phyloP scores from a whole-genome alignment of 352 stramenopile genomes.

The Pythium volutum region DNA sequence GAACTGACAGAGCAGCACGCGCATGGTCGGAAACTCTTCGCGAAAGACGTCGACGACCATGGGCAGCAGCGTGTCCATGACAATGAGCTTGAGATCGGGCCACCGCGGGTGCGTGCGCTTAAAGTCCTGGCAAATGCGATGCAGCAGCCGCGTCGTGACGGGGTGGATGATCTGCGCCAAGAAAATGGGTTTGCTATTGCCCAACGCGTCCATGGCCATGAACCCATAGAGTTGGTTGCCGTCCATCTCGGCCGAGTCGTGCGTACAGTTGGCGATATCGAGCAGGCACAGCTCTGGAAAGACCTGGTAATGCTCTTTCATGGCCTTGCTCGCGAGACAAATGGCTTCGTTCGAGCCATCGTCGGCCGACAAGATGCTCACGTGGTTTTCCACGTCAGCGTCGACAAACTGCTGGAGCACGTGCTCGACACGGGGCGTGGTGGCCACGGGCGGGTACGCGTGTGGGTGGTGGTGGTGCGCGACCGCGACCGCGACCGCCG shows the following conservation, averaged over 20 bases:
- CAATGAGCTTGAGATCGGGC: conserved; percentile 56
- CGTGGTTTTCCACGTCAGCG: conserved; percentile 68
- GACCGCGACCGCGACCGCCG: not conserved
- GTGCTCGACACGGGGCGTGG: conserved; percentile 38
- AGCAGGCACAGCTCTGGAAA: conserved; percentile 60
- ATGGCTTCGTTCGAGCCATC: conserved; percentile 73
- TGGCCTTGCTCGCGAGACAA: conserved; percentile 63
- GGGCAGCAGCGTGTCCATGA: conserved; percentile 59
- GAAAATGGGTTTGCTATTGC: conserved; percentile 66
- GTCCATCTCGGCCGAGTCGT: conserved; percentile 30
- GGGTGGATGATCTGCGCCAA: conserved; percentile 45
- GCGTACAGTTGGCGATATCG: conserved; percentile 40
- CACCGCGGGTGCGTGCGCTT: conserved; percentile 70
- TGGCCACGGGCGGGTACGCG: conserved; percentile 5
- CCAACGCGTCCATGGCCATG: conserved; percentile 64
- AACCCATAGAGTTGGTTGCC: conserved; percentile 57
- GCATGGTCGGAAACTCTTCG: conserved; percentile 55
- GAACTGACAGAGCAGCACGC: conserved; percentile 62
- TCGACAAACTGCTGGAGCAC: conserved; percentile 71
- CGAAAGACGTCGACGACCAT: conserved; percentile 52
- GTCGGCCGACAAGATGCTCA: conserved; percentile 65
- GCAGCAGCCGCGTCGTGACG: conserved; percentile 44
- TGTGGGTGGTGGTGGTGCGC: not conserved
- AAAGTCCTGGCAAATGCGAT: conserved; percentile 66
- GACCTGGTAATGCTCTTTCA: conserved; percentile 70